Evolutionary conservation across 805 yeast species (phyloP).

Genomic region (Saccharomycopsis selenospora): DNA sequence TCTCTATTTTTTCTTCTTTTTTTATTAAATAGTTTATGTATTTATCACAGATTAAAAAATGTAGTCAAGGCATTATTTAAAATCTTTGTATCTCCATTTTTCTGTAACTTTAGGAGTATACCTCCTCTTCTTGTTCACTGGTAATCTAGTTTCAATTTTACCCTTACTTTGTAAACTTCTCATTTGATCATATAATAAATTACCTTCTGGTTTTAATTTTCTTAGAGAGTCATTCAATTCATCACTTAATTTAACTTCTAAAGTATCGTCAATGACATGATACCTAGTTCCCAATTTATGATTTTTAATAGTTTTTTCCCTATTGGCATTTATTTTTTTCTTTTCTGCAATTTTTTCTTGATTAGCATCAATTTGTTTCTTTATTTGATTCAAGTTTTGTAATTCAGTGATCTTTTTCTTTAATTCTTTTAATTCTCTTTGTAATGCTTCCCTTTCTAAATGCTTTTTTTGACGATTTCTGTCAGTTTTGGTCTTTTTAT

Average conservation of each 20-base stretch:
- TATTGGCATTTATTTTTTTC: conserved; percentile 23
- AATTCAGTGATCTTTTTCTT: conserved; percentile 57
- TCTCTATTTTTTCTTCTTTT: too few relatives aligned
- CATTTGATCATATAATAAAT: conserved; percentile 74
- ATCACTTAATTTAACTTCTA: conserved; percentile 79
- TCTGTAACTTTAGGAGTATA: conserved; percentile 74
- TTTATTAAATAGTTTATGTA: too few relatives aligned
- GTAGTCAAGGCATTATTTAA: conserved; percentile 51
- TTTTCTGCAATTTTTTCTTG: conserved; percentile 15
- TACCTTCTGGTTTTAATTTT: conserved; percentile 85
- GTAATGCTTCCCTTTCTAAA: conserved; percentile 41
- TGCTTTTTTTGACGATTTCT: conserved; percentile 65
- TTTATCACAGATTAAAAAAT: too few relatives aligned
- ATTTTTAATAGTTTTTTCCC: conserved; percentile 31
- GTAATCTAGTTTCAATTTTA: conserved; percentile 76
- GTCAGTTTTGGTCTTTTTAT: conserved; percentile 70
- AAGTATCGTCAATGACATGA: conserved; percentile 38
- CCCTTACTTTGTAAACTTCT: conserved; percentile 78
- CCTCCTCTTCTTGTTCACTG: conserved; percentile 55
- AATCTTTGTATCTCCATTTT: conserved; percentile 91
- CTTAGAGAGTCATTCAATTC: conserved; percentile 84
- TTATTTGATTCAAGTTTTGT: conserved; percentile 36
- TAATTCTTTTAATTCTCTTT: conserved; percentile 38
- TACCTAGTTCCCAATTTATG: conserved; percentile 39
- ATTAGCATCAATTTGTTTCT: conserved; percentile 25